Evolutionary conservation across 2,329 filamentous ascomycete species (phyloP), one percentile per base, ranked within the genome.

Genomic region (Cercospora sojina): DNA sequence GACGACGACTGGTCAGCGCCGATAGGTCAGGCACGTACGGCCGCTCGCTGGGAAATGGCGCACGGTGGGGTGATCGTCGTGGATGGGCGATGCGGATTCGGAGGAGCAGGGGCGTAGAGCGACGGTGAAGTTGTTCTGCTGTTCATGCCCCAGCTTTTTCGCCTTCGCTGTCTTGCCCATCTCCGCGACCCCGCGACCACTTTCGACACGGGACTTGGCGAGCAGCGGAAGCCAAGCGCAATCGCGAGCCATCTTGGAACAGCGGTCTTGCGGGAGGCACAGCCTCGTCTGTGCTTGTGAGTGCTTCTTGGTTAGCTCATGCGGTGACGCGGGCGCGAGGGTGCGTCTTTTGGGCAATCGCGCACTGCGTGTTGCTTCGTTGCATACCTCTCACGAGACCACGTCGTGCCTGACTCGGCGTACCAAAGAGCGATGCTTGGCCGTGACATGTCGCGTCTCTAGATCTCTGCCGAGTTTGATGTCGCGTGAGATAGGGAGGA

Each of bases 1-100:
- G 23, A 57, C 27, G 27, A 31, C 53, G 27, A 57, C 53, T 57
- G 53, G 53, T 57, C 53, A 57, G 53, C 53, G 27, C 25, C 53
- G 53, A 27, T 51, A 51, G 47, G 47, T 51, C 47, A 27, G 47
- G 47, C 25, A 27, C 16, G 53, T 32, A 57, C 18, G 53, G 27
- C 12, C 27, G 31, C 53, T 20, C 3, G 27, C 53, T 57, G 53
- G 53, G 53, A 13, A 2, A 23, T 18, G 8, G n/a, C 29, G 53
- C 53, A 35, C 31, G 27, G 31, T 18, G 20, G n/a, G 5, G 53
- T 31, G 53, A 35, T 57, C 27, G 53, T 3, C 53, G 53, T 57
- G 53, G n/a, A 35, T 57, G 13, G 25, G 12, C 25, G 25, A 23
- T 31, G 53, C 27, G 27, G 13, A 35, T 57, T 57, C n/a, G 53